Evolutionary conservation across 73 alveolate genomes (phyloP).

Genomic region (Paramecium bursaria): DNA sequence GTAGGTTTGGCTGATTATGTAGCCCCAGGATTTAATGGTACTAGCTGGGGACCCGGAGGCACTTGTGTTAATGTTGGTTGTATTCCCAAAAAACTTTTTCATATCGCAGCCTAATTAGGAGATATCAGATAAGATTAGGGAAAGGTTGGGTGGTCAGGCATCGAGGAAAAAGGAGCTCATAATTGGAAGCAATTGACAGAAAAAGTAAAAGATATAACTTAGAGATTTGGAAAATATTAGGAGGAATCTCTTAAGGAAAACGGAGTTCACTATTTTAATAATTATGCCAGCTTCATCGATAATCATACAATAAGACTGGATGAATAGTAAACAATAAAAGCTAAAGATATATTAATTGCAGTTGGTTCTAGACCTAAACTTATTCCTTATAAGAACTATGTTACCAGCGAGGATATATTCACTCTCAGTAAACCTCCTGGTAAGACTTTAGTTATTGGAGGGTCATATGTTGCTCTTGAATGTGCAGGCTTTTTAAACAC

Average conservation of each 20-base stretch:
- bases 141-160: conserved; percentile 78
- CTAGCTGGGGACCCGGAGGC: conserved; percentile 98
- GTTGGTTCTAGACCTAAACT: conserved; percentile 85
- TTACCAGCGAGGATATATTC: conserved; percentile 93
- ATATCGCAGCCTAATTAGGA: conserved; percentile 85
- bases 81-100: conserved; percentile 98
- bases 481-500: conserved; percentile 92
- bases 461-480: conserved; percentile 94
- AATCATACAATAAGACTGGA: conserved; percentile 83
- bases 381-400: conserved; percentile 73
- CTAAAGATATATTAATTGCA: conserved; percentile 79
- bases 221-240: conserved; percentile 83
- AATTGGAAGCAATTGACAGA: conserved; percentile 86
- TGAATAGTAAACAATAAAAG: conserved; percentile 71
- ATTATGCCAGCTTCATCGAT: conserved; percentile 86
- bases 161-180: conserved; percentile 75
- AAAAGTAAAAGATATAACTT: conserved; percentile 77
- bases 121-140: conserved; percentile 82
- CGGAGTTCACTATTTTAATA: conserved; percentile 81
- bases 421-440: conserved; percentile 90
- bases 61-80: conserved; percentile 99
- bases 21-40: conserved; percentile 91
- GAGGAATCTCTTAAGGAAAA: conserved; percentile 77
- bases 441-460: conserved; percentile 93
- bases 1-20: conserved; percentile 98